Evolutionary conservation across 2,329 filamentous ascomycete genomes (phyloP).

Genomic region (Pleomassaria siparia): DNA sequence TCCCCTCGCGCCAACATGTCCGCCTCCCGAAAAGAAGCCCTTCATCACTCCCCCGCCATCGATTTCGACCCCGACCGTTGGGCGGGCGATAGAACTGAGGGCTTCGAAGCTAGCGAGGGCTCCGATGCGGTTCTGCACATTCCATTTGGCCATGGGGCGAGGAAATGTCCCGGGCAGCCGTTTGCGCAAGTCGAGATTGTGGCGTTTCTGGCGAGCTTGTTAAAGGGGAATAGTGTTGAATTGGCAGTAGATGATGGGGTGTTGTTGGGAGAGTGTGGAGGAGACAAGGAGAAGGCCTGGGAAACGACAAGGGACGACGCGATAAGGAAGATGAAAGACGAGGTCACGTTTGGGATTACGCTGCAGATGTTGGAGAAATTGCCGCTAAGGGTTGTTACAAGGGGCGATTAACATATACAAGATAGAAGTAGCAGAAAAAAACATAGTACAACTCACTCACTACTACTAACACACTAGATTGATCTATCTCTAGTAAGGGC

Average conservation of each 20-base stretch:
- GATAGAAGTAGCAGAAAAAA: too few relatives aligned
- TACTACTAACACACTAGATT: background rate
- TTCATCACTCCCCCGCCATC: constrained; percentile 6
- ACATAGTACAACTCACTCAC: too few relatives aligned
- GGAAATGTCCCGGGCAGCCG: constrained; percentile 13
- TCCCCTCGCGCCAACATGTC: background rate
- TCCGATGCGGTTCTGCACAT: constrained; percentile 1
- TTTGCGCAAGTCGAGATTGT: constrained; percentile 15
- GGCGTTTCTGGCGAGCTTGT: constrained; percentile 9
- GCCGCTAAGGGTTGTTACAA: constrained; percentile 6
- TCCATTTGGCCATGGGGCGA: constrained; percentile 8
- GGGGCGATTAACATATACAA: too few relatives aligned
- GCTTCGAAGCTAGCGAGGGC: too few relatives aligned
- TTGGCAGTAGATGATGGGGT: constrained; percentile 8
- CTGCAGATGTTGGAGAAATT: constrained; percentile 13
- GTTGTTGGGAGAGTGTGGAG: background rate
- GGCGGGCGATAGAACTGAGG: background rate
- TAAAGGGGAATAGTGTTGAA: constrained; percentile 8
- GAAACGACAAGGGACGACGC: constrained; percentile 8
- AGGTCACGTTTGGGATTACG: constrained; percentile 8
- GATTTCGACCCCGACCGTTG: constrained; percentile 12
- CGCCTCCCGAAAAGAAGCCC: background rate
- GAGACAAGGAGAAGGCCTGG: constrained; percentile 2
- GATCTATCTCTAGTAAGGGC: background rate
- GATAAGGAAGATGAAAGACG: constrained; percentile 9